Conservation (phyloP, 2,329 filamentous ascomycete species). For the Xylaria multiplex region DNA sequence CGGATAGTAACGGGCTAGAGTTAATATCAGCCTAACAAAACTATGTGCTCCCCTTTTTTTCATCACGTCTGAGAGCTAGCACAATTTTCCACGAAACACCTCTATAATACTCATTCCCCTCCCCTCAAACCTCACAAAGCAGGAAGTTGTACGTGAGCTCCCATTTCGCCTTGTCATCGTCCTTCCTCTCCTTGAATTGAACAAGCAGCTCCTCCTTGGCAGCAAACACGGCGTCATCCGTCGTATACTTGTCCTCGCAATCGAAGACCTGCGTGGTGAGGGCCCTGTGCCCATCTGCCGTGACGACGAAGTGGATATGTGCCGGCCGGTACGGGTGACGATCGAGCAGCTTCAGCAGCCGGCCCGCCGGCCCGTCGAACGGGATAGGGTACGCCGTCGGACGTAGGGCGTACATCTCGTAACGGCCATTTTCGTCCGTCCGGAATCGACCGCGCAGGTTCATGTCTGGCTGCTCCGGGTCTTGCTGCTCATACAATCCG, state of each 20-base stretch:
- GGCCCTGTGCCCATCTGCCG: conserved; percentile 53
- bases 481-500: conserved; percentile 77
- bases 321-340: conserved; percentile 67
- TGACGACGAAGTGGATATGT: conserved; percentile 68
- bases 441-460: conserved; percentile 79
- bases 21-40: background rate
- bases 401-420: conserved; percentile 69
- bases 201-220: conserved; percentile 63
- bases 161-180: conserved; percentile 60
- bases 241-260: conserved; percentile 69
- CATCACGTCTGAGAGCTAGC: no score
- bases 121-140: conserved; percentile 22
- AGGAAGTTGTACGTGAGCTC: conserved; percentile 70
- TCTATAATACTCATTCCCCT: background rate
- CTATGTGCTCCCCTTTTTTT: no score
- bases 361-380: conserved; percentile 62
- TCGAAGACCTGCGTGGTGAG: conserved; percentile 82
- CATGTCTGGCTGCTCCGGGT: conserved; percentile 73
- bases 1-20: background rate
- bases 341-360: conserved; percentile 63
- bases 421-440: conserved; percentile 72
- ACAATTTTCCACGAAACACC: background rate
- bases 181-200: conserved; percentile 52
- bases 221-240: conserved; percentile 63
- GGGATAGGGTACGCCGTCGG: conserved; percentile 67